Conservation (phyloP, 345 rosid species). For the Populus simonii region DNA sequence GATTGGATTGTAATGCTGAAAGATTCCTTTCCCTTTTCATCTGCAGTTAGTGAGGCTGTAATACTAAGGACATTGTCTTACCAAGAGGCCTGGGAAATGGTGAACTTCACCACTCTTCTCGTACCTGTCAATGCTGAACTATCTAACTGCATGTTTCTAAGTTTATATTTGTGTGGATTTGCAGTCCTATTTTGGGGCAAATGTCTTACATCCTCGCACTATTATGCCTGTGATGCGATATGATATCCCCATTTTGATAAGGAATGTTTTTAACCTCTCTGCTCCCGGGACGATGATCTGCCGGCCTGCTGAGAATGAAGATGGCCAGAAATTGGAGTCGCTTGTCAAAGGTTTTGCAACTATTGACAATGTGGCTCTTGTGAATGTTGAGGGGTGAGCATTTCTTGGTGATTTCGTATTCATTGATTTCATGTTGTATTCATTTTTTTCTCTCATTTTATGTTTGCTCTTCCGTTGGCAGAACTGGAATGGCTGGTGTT, state of each 20-base stretch:
- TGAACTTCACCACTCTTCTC: slow-evolving; percentile 34
- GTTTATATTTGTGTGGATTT: slow-evolving; percentile 22
- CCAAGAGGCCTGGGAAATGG: slow-evolving; percentile 99
- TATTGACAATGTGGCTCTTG: slow-evolving; percentile 89
- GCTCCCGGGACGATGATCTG: slow-evolving; percentile 92
- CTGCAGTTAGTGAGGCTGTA: slow-evolving; percentile 94
- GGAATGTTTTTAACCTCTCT: slow-evolving; percentile 85
- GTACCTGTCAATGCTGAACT: slow-evolving; percentile 10
- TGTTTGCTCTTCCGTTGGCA: slow-evolving; percentile 27
- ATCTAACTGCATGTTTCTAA: slow-evolving; percentile 18
- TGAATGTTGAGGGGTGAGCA: slow-evolving; percentile 93
- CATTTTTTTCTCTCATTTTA: neutral
- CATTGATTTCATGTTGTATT: neutral
- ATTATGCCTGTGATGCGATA: slow-evolving; percentile 93
- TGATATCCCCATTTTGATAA: slow-evolving; percentile 88
- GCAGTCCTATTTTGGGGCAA: slow-evolving; percentile 99
- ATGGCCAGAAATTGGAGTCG: slow-evolving; percentile 43
- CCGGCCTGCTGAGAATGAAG: slow-evolving; percentile 49
- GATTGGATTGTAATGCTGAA: slow-evolving; percentile 14
- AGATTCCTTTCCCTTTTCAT: neutral
- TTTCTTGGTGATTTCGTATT: slow-evolving; percentile 11
- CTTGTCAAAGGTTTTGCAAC: slow-evolving; percentile 96
- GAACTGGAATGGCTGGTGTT: slow-evolving; percentile 99
- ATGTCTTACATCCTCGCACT: slow-evolving; percentile 97
- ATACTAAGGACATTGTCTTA: slow-evolving; percentile 79